Base-by-base conservation (phyloP, 495 filamentous ascomycete genomes). In the Penicillium riverlandense region DNA sequence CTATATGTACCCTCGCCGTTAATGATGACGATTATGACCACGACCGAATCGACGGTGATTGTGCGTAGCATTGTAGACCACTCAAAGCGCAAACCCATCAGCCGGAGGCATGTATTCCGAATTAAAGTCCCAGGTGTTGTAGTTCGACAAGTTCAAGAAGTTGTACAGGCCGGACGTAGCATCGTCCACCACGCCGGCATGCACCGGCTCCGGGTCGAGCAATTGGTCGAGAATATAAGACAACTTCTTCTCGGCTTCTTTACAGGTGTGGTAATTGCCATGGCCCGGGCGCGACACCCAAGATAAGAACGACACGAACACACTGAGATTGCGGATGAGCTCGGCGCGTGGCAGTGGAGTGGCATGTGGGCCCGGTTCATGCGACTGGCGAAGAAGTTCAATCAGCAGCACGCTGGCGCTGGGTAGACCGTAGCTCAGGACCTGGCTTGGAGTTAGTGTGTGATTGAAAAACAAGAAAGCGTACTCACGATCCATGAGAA, bases 311-410 rank as follows among this genome's bases (percentile, higher is more conserved):
- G 76, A 79, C 12, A 82, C 67, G 36, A 85, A 78, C 11, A 82
- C 71, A 43, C 78, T 82, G 7, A 84, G 65, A 42, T 82, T 79
- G 35, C 82, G 81, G 30, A 83, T 78, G 8, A 77, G 66, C 48
- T 80, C 75, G 1, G 81, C 78, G 11, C 79, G 72, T 0, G 79
- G 78, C 4, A 77, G 58, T 42, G 65, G 43, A 29, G 66, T 45
- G 16, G 50, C 38, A 38, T 63, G 50, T 35, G 66, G 53, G 4
- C 59, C 52, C 0, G 65, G 56, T 4, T 62, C 56, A 44, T 76
- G 72, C 10, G 74, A 74, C 45, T 82, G 78, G 37, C 70, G 76
- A 7, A 82, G 60, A 10, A 85, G 70, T 50, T 85, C 82, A 36
- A 83, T 66, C 16, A 76, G 74, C 12, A 84, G 70, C 38, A 82